Percentiles rank a stretch among this genome's conserved stretches.
Conservation (phyloP, 495 filamentous ascomycete genomes). For the Hypoxylon subgilvum region DNA sequence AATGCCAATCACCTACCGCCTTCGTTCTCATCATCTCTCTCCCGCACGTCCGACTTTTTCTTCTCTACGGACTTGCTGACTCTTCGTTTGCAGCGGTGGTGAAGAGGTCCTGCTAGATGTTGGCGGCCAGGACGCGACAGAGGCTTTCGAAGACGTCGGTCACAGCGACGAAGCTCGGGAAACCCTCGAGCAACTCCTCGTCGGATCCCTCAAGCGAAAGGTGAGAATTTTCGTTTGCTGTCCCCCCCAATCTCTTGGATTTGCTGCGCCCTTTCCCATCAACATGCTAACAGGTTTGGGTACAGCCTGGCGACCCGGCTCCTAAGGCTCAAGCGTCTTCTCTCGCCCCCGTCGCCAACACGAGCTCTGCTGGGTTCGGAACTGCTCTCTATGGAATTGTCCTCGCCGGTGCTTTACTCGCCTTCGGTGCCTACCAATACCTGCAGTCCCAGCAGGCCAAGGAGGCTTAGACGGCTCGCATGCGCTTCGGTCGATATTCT, state of each 20-base stretch:
- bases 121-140: slow-evolving; percentile 93
- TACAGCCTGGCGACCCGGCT: slow-evolving; percentile 82
- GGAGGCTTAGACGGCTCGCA: slow-evolving; percentile 26
- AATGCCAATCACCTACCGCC: neutral
- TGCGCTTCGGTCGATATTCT: neutral
- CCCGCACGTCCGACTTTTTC: neutral
- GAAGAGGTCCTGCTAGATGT: slow-evolving; percentile 98
- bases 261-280: too few relatives aligned
- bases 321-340: slow-evolving; percentile 62
- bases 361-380: slow-evolving; percentile 65
- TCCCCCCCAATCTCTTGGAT: slow-evolving; percentile 3
- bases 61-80: slow-evolving; percentile 19
- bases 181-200: slow-evolving; percentile 79
- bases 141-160: slow-evolving; percentile 99
- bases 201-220: slow-evolving; percentile 84
- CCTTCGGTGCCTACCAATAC: slow-evolving; percentile 88
- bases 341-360: slow-evolving; percentile 57
- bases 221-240: slow-evolving; percentile 57
- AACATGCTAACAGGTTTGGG: slow-evolving; percentile 28
- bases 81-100: slow-evolving; percentile 74
- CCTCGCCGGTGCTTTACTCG: slow-evolving; percentile 75
- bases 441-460: slow-evolving; percentile 65
- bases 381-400: slow-evolving; percentile 83
- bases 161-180: slow-evolving; percentile 99
- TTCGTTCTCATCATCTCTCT: neutral